Base-by-base conservation (phyloP, 345 rosid genomes). In the Mangifera indica region DNA sequence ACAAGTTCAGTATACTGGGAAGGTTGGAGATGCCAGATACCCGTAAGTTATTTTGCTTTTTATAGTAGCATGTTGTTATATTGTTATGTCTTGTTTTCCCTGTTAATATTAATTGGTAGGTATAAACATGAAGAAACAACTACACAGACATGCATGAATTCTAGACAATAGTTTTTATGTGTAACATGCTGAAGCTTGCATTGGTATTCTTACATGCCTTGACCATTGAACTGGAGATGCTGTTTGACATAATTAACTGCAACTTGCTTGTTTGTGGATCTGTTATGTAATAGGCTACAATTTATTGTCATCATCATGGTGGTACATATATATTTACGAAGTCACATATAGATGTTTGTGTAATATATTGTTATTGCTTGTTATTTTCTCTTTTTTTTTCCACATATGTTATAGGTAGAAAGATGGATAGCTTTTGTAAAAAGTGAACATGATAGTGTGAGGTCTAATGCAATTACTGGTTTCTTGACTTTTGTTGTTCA, bases 1-100 rank as follows among this genome's bases (percentile, higher is more conserved):
- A 60, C 98, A 87, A 55, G 98, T 94, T 75, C 76, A 63, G 17
- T 92, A 90, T 80, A 89, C 96, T 3, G 99, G 97, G 83, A 92
- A 87, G 83, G 98, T 90, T 83, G 98, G 97, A 81, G 97, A 90
- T 88, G 97, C 99, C 4, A 80, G 99, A 90, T 94, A 89, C 71
- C 98, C 98, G 98, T 94, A 85, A 94, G 97, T 83, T 59, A 60
- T 69, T 71, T 46, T 25, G 63, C 24, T n/a, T 59, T 61, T 52
- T 49, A 10, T 58, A 42, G 37, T 34, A 1, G 37, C 37, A 29
- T 29, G 4, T 29, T 63, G 24, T 17, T 49, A 59, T 48, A 57
- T 62, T 53, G 32, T 57, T 20, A 15, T n/a, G 21, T 64, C 44
- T 2, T 49, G 37, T 32, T 17, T 24, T 37, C 70, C 8, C 25